A percentile compares a stretch with the other conserved stretches of the same genome.
phyloP scores from a whole-genome alignment of 129 eudicot species.

The Flaveria robusta region DNA sequence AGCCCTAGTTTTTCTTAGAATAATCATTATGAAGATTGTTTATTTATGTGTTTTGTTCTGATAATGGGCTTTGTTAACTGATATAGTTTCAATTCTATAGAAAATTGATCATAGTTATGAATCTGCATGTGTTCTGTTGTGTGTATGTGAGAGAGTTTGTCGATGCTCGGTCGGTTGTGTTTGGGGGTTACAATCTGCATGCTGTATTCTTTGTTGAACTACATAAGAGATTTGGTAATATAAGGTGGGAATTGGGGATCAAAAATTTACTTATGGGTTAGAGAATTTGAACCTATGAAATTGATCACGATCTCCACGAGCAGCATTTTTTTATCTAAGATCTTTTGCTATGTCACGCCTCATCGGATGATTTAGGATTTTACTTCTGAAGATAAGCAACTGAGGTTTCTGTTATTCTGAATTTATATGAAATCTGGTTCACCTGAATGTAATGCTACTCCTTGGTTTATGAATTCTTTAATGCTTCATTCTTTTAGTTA shows the following conservation, averaged over 20 bases:
- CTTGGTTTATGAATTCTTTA: neutral
- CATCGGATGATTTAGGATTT: slow-evolving; percentile 14
- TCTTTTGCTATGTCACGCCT: neutral
- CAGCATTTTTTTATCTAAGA: neutral
- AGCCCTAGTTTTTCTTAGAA: neutral
- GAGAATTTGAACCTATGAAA: neutral
- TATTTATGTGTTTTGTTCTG: no score
- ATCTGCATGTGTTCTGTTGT: neutral
- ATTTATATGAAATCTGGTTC: slow-evolving; percentile 8
- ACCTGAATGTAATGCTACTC: slow-evolving; percentile 6
- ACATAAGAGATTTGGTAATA: neutral
- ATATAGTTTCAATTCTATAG: neutral
- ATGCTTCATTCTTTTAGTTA: neutral
- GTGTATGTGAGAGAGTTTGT: neutral
- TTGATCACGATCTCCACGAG: neutral
- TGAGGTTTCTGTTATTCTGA: neutral
- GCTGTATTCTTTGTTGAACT: neutral
- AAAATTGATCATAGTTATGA: neutral
- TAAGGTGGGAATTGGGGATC: slow-evolving; percentile 3
- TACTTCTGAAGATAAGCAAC: slow-evolving; percentile 5
- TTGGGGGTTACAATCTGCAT: neutral
- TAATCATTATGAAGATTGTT: neutral
- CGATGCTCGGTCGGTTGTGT: neutral
- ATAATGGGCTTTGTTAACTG: neutral
- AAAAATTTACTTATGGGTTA: neutral